Percentiles rank a stretch among this genome's conserved stretches.
These are phyloP conservation scores for Aspergillus intermedius DNA, from an alignment of 2,329 filamentous ascomycete genomes.

Conservation along the genomic window DNA sequence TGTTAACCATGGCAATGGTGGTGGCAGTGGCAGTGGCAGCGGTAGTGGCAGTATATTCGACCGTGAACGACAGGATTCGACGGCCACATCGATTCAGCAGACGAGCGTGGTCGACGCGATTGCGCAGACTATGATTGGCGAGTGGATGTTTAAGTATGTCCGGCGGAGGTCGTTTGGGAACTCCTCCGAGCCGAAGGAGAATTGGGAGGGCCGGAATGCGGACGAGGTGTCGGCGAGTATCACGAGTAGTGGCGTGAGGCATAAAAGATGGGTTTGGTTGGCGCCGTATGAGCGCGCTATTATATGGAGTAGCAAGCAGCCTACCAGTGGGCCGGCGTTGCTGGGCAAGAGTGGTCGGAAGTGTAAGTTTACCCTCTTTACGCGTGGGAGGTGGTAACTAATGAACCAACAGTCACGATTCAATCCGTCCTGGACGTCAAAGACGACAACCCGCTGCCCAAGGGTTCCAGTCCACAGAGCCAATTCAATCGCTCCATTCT, in stretches of 20 bases:
- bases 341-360: constrained; percentile 94
- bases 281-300: constrained; percentile 93
- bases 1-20: too few species aligned
- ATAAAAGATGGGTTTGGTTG: constrained; percentile 98
- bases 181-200: constrained; percentile 46
- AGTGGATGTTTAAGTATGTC: constrained; percentile 52
- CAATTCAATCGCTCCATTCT: constrained; percentile 91
- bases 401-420: constrained; percentile 64
- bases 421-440: constrained; percentile 97
- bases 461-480: constrained; percentile 48
- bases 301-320: constrained; percentile 98
- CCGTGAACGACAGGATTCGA: constrained; percentile 43
- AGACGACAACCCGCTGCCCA: constrained; percentile 81
- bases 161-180: constrained; percentile 73
- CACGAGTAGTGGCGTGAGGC: constrained; percentile 59
- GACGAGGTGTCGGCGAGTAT: constrained; percentile 67
- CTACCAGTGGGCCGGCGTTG: constrained; percentile 75
- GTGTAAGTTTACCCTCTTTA: constrained; percentile 47
- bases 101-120: constrained; percentile 91
- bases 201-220: constrained; percentile 50
- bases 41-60: too few species aligned
- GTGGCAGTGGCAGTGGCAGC: too few species aligned
- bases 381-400: background rate
- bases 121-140: constrained; percentile 95
- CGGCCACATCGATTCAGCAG: constrained; percentile 56